Evolutionary conservation across 1,284 basidiomycete genomes (phyloP).

Genomic region (Termitomyces sp.): DNA sequence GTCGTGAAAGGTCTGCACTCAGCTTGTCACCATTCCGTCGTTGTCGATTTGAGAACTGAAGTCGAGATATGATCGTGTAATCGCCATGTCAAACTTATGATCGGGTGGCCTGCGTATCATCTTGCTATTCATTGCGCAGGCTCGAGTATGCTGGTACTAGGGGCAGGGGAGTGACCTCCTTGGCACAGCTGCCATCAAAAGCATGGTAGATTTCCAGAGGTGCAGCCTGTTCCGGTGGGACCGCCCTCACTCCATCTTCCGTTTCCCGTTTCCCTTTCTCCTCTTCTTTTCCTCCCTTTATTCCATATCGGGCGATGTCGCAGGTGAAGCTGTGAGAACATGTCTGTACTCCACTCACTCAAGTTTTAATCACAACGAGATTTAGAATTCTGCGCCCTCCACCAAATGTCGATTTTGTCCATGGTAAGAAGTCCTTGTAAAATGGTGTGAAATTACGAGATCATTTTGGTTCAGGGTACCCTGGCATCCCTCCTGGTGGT

Average conservation of each 20-base stretch:
- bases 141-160: background rate
- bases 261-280: conserved; percentile 2
- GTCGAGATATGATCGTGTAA: background rate
- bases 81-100: background rate
- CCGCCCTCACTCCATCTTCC: conserved; percentile 1
- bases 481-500: conserved; percentile 71
- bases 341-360: background rate
- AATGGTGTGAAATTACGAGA: background rate
- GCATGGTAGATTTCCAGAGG: background rate
- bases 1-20: background rate
- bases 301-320: conserved; percentile 32
- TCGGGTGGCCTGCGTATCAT: background rate
- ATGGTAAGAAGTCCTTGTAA: conserved; percentile 41
- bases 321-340: conserved; percentile 47
- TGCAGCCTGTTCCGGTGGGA: conserved; percentile 7
- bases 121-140: background rate
- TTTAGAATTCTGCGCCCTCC: conserved; percentile 69
- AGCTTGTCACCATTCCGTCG: background rate
- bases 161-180: background rate
- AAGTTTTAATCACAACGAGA: conserved; percentile 8
- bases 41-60: background rate
- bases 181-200: conserved; percentile 9
- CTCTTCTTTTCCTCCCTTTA: background rate
- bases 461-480: conserved; percentile 51
- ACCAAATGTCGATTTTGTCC: conserved; percentile 79